Evolutionary conservation across 129 eudicot species (phyloP), one percentile per base, ranked within the genome.

Genomic region (Centrapalus pauciflorus): DNA sequence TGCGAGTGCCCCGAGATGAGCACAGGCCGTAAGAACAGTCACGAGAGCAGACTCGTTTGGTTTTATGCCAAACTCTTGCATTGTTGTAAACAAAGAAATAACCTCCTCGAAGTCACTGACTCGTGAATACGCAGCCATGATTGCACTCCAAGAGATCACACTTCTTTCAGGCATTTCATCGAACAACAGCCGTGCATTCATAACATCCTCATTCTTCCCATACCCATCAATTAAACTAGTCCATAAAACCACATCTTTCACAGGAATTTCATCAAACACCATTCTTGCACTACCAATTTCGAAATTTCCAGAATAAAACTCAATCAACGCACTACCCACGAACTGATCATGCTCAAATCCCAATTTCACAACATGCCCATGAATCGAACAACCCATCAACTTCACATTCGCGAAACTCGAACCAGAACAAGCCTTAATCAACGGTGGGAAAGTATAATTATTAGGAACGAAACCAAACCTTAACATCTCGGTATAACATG

Each of bases 141-240:
- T 76, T 16, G 81, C 70, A 19, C 87, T 87, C 90, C 95, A 87
- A 3, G 87, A 76, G 5, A 87, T 63, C 61, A 78, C 90, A 50
- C 75, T 83, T 69, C 81, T 81, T 20, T 65, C 75, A 7, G 87
- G 80, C 88, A 87, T 87, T 72, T 66, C 88, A 21, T 81, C 90
- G 55, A 87, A 87, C 69, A 79, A 23, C n/a, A 8, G 25, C n/a
- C 83, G 63, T 1, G 95, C 95, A 8, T 71, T 73, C 12, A 33
- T 45, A 19, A 84, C 59, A 35, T 87, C 85, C 58, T 83, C 85
- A 55, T 55, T 70, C 67, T 87, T 87, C 12, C 87, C 87, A 33
- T 84, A 84, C 55, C 95, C 95, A 50, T 81, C 87, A 7, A 87
- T 65, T 73, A 87, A 81, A 25, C 66, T 17, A 2, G 95, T 87